phyloP scores from a whole-genome alignment of 352 stramenopile genomes.

The Thalassiosira hispida region DNA sequence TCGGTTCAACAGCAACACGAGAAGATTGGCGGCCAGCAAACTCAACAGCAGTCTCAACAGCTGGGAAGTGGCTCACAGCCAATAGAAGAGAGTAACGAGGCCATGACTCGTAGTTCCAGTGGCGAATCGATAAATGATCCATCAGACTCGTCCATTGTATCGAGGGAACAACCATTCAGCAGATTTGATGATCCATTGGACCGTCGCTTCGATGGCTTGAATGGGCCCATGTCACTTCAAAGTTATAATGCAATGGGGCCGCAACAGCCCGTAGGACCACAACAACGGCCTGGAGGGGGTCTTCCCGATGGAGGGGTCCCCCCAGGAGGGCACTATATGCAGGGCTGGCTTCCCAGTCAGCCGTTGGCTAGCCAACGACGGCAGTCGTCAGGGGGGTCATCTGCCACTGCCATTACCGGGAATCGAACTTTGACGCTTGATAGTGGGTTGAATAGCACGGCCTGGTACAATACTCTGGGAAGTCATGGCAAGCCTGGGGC shows the following conservation, averaged over 20 bases:
- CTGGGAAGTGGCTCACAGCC: too few relatives aligned
- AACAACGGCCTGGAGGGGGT: neutral
- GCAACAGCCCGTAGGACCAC: neutral
- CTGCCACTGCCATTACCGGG: conserved; percentile 6
- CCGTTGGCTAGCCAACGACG: neutral
- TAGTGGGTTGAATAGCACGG: neutral
- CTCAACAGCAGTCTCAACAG: neutral
- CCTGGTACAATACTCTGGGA: neutral
- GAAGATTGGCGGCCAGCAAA: neutral
- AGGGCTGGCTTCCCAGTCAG: neutral
- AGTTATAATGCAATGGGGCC: neutral
- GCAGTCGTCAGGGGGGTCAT: neutral
- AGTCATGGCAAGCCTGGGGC: neutral
- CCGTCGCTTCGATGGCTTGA: neutral
- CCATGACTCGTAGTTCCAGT: too few relatives aligned
- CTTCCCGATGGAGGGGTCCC: neutral
- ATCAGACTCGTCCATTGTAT: too few relatives aligned
- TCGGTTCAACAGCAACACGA: too few relatives aligned
- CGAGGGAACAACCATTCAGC: too few relatives aligned
- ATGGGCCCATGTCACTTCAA: conserved; percentile 2
- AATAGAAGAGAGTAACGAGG: too few relatives aligned
- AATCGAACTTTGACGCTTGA: conserved; percentile 4
- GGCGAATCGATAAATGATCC: too few relatives aligned
- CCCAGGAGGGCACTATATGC: neutral
- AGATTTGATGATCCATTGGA: too few relatives aligned